Percentiles rank a stretch among this genome's conserved stretches.
Evolutionary conservation across 495 filamentous ascomycete genomes (phyloP).

Genomic region (Neurospora tetraspora): DNA sequence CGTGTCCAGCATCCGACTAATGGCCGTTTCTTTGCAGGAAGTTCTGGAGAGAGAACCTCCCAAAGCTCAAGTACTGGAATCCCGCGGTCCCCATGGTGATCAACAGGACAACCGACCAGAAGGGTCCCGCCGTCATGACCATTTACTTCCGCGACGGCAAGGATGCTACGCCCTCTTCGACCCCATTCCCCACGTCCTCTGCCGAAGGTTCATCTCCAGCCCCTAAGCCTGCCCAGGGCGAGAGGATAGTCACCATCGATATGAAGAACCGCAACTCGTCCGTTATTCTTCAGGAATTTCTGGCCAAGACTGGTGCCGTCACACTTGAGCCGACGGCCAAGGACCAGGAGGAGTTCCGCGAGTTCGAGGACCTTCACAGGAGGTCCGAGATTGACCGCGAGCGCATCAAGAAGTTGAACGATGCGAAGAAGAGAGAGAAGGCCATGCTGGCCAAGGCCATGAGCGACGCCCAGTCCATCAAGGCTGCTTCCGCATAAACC

Average conservation of each 20-base stretch:
- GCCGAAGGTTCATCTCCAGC: slow-evolving; percentile 26
- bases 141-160: slow-evolving; percentile 53
- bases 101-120: slow-evolving; percentile 48
- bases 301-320: slow-evolving; percentile 58
- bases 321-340: slow-evolving; percentile 47
- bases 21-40: slow-evolving; percentile 38
- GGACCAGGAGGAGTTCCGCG: slow-evolving; percentile 48
- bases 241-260: slow-evolving; percentile 44
- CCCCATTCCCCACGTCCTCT: slow-evolving; percentile 11
- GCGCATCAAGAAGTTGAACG: slow-evolving; percentile 49
- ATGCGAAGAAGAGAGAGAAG: slow-evolving; percentile 55
- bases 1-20: not conserved
- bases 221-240: slow-evolving; percentile 31
- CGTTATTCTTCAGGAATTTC: slow-evolving; percentile 59
- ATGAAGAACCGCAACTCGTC: slow-evolving; percentile 51
- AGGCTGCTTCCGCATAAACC: slow-evolving; percentile 7
- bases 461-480: slow-evolving; percentile 22
- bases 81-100: slow-evolving; percentile 76
- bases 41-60: slow-evolving; percentile 79
- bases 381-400: slow-evolving; percentile 46
- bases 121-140: slow-evolving; percentile 55
- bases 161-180: slow-evolving; percentile 18
- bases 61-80: slow-evolving; percentile 89
- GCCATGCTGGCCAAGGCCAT: slow-evolving; percentile 23
- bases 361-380: slow-evolving; percentile 47